These are phyloP conservation scores for Fraxinus anomala DNA, from an alignment of 257 asterid species.

Conservation along the genomic window DNA sequence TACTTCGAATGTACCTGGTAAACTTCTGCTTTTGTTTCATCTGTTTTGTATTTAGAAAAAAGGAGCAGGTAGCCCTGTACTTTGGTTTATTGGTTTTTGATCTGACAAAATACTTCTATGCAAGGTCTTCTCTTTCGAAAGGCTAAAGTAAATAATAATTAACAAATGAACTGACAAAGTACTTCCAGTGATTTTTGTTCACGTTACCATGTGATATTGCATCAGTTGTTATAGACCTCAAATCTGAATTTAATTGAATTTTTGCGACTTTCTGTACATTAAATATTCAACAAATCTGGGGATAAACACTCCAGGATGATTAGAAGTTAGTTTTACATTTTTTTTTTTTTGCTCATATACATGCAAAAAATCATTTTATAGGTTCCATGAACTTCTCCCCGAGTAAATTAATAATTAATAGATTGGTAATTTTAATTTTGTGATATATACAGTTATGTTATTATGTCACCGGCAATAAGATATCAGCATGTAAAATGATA, in stretches of 20 bases:
- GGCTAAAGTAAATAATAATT: background rate
- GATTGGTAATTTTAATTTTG: background rate
- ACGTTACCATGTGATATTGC: background rate
- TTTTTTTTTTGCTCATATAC: background rate
- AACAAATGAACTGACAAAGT: background rate
- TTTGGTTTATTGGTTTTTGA: background rate
- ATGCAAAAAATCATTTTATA: background rate
- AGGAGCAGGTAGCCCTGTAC: background rate
- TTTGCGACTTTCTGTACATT: background rate
- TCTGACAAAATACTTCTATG: background rate
- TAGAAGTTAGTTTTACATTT: background rate
- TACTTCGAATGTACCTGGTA: constrained; percentile 96
- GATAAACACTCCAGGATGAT: background rate
- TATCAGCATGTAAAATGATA: background rate
- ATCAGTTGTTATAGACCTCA: background rate
- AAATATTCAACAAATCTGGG: background rate
- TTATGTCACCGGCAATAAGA: background rate
- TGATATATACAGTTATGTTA: background rate
- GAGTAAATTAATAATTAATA: background rate
- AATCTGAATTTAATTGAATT: background rate
- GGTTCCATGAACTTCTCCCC: background rate
- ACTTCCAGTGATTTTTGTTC: background rate
- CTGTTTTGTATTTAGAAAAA: background rate
- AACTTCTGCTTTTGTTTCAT: constrained; percentile 23
- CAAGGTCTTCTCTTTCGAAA: background rate